Evolutionary conservation across 768 basidiomycete species (phyloP).

Genomic region (Ephemerocybe angulata): DNA sequence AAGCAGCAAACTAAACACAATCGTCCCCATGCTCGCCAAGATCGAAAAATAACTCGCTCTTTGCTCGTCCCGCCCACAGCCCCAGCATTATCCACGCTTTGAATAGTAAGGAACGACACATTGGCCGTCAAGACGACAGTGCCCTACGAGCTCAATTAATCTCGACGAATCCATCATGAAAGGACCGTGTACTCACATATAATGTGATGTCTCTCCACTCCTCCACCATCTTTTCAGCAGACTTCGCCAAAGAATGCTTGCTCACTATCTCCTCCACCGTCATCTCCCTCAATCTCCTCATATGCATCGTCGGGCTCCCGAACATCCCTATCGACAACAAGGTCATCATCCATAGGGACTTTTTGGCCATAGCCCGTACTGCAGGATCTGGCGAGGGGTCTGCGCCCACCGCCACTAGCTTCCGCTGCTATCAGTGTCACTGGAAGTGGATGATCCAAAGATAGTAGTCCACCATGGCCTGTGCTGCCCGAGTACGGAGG

Average conservation of each 20-base stretch:
- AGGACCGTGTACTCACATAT: conserved; percentile 28
- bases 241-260: conserved; percentile 36
- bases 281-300: conserved; percentile 40
- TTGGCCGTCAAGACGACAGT: conserved; percentile 14
- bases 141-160: background rate
- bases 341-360: conserved; percentile 29
- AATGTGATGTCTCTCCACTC: conserved; percentile 46
- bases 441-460: background rate
- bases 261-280: conserved; percentile 44
- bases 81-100: conserved; percentile 7
- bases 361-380: background rate
- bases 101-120: conserved; percentile 12
- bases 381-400: background rate
- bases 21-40: conserved; percentile 8
- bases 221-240: conserved; percentile 31
- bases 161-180: conserved; percentile 21
- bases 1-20: conserved; percentile 10
- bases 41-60: conserved; percentile 12
- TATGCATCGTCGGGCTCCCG: conserved; percentile 40
- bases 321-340: conserved; percentile 39
- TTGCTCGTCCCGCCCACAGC: conserved; percentile 1
- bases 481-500: background rate
- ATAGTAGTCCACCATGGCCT: background rate
- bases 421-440: background rate
- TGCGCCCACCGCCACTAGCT: background rate